These are phyloP conservation scores for Microdochium paspali DNA, from an alignment of 2,329 filamentous ascomycete genomes.

Conservation along the genomic window DNA sequence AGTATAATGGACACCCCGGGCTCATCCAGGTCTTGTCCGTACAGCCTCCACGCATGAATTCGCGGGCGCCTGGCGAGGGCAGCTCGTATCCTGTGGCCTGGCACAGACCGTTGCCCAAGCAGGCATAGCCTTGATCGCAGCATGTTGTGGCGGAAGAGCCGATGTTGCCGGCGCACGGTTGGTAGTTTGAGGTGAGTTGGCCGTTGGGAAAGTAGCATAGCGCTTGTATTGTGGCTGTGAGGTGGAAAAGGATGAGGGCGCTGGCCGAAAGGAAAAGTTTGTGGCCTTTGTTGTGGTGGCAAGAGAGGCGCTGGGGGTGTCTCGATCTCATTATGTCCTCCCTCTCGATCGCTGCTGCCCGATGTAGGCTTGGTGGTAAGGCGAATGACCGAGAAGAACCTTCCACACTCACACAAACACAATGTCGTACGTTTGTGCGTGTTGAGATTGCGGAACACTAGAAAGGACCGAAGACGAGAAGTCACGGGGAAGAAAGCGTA, in stretches of 20 bases:
- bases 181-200: slow-evolving; percentile 15
- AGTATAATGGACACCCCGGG: slow-evolving; percentile 21
- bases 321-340: too few relatives aligned
- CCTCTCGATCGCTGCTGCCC: too few relatives aligned
- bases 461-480: too few relatives aligned
- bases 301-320: too few relatives aligned
- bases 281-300: too few relatives aligned
- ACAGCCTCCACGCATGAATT: slow-evolving; percentile 22
- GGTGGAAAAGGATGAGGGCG: background rate
- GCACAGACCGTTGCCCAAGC: slow-evolving; percentile 23
- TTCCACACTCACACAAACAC: too few relatives aligned
- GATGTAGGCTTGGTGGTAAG: too few relatives aligned
- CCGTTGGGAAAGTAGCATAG: slow-evolving; percentile 22
- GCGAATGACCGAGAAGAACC: too few relatives aligned
- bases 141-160: slow-evolving; percentile 19
- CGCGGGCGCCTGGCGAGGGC: slow-evolving; percentile 9
- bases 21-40: slow-evolving; percentile 22
- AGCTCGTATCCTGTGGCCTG: slow-evolving; percentile 15
- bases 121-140: slow-evolving; percentile 25
- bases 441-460: too few relatives aligned
- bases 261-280: background rate
- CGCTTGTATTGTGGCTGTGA: background rate
- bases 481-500: too few relatives aligned
- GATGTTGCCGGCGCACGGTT: slow-evolving; percentile 17
- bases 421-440: too few relatives aligned